These are phyloP conservation scores for Aspergillus alliaceus DNA, from an alignment of 2,329 filamentous ascomycete species.

Conservation along the genomic window DNA sequence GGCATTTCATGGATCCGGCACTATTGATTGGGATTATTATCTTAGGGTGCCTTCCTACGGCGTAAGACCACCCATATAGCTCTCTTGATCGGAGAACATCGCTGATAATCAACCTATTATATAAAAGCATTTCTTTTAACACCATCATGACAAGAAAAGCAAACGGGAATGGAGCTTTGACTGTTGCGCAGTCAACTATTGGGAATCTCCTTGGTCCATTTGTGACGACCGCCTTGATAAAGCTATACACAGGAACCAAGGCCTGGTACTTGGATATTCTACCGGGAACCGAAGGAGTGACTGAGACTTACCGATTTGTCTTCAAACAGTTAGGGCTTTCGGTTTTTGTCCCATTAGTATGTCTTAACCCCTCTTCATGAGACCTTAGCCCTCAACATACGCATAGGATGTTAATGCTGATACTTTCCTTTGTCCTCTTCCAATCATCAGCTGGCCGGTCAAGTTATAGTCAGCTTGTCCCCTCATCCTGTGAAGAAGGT, in stretches of 20 bases:
- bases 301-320: constrained; percentile 58
- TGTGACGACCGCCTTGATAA: constrained; percentile 61
- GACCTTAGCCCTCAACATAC: too few species aligned
- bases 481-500: constrained; percentile 51
- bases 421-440: too few species aligned
- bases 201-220: constrained; percentile 66
- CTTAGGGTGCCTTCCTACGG: constrained; percentile 62
- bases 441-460: constrained; percentile 47
- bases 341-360: constrained; percentile 58
- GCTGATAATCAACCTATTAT: not conserved
- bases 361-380: not conserved
- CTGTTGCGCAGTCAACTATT: constrained; percentile 63
- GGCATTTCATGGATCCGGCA: constrained; percentile 56
- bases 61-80: constrained; percentile 23
- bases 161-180: constrained; percentile 61
- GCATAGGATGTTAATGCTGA: not conserved
- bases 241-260: constrained; percentile 57
- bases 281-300: constrained; percentile 42
- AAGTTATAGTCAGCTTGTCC: constrained; percentile 53
- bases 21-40: constrained; percentile 64
- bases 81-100: not conserved
- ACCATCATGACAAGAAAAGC: constrained; percentile 55
- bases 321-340: constrained; percentile 65
- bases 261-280: constrained; percentile 54
- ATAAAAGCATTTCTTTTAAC: constrained; percentile 56